phyloP scores from a whole-genome alignment of 192 early-diverging fungal species.

The Backusella mclennaniae region DNA sequence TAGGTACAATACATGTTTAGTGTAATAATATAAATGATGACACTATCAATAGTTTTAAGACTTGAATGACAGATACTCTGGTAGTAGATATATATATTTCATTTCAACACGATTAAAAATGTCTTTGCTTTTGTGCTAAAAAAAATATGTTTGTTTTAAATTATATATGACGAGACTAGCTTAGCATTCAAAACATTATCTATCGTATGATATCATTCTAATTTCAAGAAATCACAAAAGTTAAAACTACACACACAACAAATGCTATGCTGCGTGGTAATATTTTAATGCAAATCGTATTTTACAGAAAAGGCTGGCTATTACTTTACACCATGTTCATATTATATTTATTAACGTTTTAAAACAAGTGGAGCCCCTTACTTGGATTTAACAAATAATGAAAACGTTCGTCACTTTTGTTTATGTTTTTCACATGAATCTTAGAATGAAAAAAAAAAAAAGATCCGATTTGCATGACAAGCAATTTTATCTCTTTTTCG shows the following conservation, averaged over 20 bases:
- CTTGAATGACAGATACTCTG: neutral
- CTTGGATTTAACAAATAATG: neutral
- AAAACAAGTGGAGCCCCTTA: neutral
- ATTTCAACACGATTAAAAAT: neutral
- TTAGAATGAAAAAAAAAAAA: neutral
- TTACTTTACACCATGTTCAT: neutral
- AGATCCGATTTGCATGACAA: neutral
- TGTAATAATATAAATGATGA: neutral
- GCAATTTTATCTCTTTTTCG: neutral
- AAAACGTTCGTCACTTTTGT: neutral
- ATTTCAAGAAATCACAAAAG: neutral
- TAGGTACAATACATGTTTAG: neutral
- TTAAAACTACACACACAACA: neutral
- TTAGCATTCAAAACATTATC: neutral
- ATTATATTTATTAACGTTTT: neutral
- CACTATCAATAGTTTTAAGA: neutral
- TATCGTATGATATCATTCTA: neutral
- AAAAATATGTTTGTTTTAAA: neutral
- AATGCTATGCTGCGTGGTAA: neutral
- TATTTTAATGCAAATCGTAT: neutral
- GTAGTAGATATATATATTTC: neutral
- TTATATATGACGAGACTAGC: neutral
- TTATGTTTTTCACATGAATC: neutral
- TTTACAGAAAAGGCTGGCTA: neutral
- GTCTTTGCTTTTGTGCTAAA: neutral